Evolutionary conservation across 805 yeast species (phyloP), one percentile per base, ranked within the genome.

Genomic region (Spathaspora sp.): DNA sequence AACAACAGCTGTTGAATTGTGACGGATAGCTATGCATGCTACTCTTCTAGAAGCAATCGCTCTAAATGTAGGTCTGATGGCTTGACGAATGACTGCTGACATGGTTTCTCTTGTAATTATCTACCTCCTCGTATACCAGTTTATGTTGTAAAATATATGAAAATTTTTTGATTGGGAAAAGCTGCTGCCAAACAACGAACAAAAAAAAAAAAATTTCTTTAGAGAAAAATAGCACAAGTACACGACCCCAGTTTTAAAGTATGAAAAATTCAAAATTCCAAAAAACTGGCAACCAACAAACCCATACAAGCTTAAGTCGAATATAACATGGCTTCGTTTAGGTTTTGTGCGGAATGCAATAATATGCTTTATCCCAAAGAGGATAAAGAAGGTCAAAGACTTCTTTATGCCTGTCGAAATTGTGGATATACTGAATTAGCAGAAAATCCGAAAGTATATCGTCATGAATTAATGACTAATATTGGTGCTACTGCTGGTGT

Each of bases 301-400:
- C 6, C 3, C 35, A 31, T 31, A 5, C 9, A 31, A 31, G 26
- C 6, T 23, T 14, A 35, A 35, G 14, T n/a, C 17, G 5, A 39
- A 39, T 29, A 29, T 29, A 51, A 35, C 17, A 89, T 89, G 96
- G 90, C 96, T 62, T 90, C 97, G 49, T 93, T 94, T 73, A 81
- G 97, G 67, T 93, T 93, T 77, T 93, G 99, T 71, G 85, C 94
- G 62, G 96, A 93, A 66, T 93, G 96, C 81, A 94, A 94, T 80
- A 94, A 94, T 68, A 94, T 94, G 99, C 80, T 94, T 72, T 94
- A 94, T 68, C 99, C 99, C 18, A 83, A 89, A 59, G 99, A 94
- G 75, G 98, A 94, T 67, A 89, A 87, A 64, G 89, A 86, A 52
- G 77, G 81, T 57, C 83, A 81, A 65, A 69, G 90, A 57, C 73